These are phyloP conservation scores for Rhodofomes roseus DNA, from an alignment of 1,284 basidiomycete species.

Conservation along the genomic window DNA sequence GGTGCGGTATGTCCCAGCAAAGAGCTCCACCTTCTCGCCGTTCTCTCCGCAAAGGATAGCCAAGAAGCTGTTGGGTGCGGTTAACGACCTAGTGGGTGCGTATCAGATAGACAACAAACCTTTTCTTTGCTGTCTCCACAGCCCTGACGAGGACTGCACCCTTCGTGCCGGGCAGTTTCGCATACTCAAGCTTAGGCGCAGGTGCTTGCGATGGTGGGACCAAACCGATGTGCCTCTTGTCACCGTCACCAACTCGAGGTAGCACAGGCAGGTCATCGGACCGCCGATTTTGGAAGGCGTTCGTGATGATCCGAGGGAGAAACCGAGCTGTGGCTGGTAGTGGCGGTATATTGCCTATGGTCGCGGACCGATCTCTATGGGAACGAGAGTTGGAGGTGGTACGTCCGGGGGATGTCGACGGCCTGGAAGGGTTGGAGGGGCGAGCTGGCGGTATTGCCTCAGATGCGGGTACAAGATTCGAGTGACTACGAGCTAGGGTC, in stretches of 20 bases:
- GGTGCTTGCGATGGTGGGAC: slow-evolving; percentile 43
- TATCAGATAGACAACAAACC: slow-evolving; percentile 37
- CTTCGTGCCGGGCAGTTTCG: slow-evolving; percentile 88
- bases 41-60: slow-evolving; percentile 89
- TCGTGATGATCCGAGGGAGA: slow-evolving; percentile 65
- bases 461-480: slow-evolving; percentile 18
- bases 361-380: slow-evolving; percentile 21
- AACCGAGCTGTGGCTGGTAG: slow-evolving; percentile 46
- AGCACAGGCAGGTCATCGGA: slow-evolving; percentile 49
- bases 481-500: slow-evolving; percentile 14
- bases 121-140: slow-evolving; percentile 83
- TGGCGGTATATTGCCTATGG: slow-evolving; percentile 22
- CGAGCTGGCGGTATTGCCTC: slow-evolving; percentile 10
- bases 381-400: slow-evolving; percentile 9
- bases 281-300: slow-evolving; percentile 55
- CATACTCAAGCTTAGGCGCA: slow-evolving; percentile 84
- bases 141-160: slow-evolving; percentile 78
- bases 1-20: slow-evolving; percentile 81
- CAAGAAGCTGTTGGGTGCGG: slow-evolving; percentile 57
- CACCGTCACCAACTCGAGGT: slow-evolving; percentile 22
- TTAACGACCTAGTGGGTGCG: neutral
- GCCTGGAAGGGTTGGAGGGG: slow-evolving; percentile 13
- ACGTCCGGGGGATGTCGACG: slow-evolving; percentile 23
- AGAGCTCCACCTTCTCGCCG: slow-evolving; percentile 88
- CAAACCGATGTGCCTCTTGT: slow-evolving; percentile 14